Conservation (phyloP, 805 yeast genomes). For the Lipomyces sp. region DNA sequence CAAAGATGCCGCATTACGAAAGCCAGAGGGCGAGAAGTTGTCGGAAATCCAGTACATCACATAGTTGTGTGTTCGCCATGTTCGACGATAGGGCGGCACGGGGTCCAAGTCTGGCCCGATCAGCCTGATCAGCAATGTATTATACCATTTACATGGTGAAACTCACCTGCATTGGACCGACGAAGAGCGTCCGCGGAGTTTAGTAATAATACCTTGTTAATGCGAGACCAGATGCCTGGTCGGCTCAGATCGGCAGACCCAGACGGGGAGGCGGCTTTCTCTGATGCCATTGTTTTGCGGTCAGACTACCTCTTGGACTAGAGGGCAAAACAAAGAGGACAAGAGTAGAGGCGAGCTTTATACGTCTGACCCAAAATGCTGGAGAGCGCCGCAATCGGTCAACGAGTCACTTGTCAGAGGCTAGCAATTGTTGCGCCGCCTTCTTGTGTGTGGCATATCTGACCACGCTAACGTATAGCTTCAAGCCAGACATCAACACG, state of each 20-base stretch:
- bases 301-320: neutral
- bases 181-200: neutral
- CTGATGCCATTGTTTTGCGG: neutral
- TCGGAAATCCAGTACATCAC: slow-evolving; percentile 35
- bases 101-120: slow-evolving; percentile 31
- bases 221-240: slow-evolving; percentile 1
- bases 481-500: no score
- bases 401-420: no score
- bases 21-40: slow-evolving; percentile 30
- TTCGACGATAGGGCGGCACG: slow-evolving; percentile 45
- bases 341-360: neutral
- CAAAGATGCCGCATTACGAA: slow-evolving; percentile 36
- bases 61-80: slow-evolving; percentile 46
- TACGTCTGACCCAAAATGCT: neutral
- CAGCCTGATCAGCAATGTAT: no score
- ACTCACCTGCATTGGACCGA: neutral
- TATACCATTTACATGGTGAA: no score
- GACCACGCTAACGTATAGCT: no score
- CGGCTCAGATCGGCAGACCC: neutral
- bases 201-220: neutral
- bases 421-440: no score
- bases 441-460: no score
- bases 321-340: neutral
- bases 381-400: neutral
- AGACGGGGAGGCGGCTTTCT: neutral